Evolutionary conservation across 495 filamentous ascomycete genomes (phyloP).

Genomic region (Parathielavia hyrcaniae): DNA sequence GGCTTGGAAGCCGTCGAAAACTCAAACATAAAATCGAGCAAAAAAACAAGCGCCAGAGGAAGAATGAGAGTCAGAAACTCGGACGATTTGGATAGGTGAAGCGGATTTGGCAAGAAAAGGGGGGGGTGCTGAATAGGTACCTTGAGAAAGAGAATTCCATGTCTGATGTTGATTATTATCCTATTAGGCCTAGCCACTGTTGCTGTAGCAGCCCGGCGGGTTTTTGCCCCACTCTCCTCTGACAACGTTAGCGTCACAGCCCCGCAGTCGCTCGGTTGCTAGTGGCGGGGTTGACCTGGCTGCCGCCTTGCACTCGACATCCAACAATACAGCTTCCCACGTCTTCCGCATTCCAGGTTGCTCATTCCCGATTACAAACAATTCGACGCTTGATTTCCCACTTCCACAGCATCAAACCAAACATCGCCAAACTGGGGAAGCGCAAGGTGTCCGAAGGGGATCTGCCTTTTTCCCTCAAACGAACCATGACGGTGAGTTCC

Average conservation of each 20-base stretch:
- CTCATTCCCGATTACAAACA: neutral
- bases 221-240: neutral
- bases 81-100: too few relatives aligned
- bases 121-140: too few relatives aligned
- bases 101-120: too few relatives aligned
- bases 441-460: constrained; percentile 77
- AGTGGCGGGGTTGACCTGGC: constrained; percentile 20
- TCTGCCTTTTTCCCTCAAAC: constrained; percentile 65
- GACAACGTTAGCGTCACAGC: constrained; percentile 8
- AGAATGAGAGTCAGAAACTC: too few relatives aligned
- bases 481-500: constrained; percentile 70
- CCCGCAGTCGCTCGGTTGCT: constrained; percentile 5
- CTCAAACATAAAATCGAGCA: too few relatives aligned
- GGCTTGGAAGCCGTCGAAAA: too few relatives aligned
- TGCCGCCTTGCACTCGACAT: constrained; percentile 3
- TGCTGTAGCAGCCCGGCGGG: neutral
- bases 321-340: neutral
- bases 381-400: neutral
- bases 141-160: too few relatives aligned
- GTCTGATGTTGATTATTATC: neutral
- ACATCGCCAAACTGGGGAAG: constrained; percentile 59
- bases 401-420: constrained; percentile 1
- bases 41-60: too few relatives aligned
- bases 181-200: neutral
- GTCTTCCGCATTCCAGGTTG: constrained; percentile 1